Evolutionary conservation across 1,284 basidiomycete genomes (phyloP), one percentile per base, ranked within the genome.

Genomic region (Schizopora paradoxa): DNA sequence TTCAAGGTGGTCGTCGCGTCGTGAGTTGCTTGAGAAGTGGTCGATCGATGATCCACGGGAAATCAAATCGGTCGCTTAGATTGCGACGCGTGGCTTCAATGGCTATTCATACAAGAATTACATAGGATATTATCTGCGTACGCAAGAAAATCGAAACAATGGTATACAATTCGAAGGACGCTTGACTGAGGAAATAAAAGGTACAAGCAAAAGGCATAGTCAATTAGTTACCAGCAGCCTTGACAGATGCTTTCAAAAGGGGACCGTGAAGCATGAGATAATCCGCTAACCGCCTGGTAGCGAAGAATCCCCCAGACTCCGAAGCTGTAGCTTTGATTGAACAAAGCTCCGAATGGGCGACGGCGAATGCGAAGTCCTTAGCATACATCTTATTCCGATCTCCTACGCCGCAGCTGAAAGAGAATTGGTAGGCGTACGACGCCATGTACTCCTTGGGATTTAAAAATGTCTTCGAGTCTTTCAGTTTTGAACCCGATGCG

Each of bases 251-350:
- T 27, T 42, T 41, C 8, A 42, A 16, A 6, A 47, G 41, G 18
- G 21, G 31, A 21, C 32, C 7, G 11, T 25, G 31, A 4, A 42
- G 25, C 23, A 42, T 10, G 10, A 41, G 31, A 21, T 36, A 47
- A 26, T 61, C 61, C 11, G 59, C 54, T 45, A 64, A 62, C 7
- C 53, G 47, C 7, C 53, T 39, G 1, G 54, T 53, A 11, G 62
- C 43, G n/a, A 57, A 39, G 11, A 54, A 29, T 6, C 49, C 42
- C 29, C 72, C 68, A 10, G 57, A 53, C 5, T 61, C 55, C 5
- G 60, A 56, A 0, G n/a, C n/a, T n/a, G n/a, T n/a, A n/a, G 70
- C 72, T 55, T 80, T 79, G 61, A 79, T 72, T 5, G 44, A 38
- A 47, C 74, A 77, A 2, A 79, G 46, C 1, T 66, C 63, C 11